Percentiles rank a stretch among this genome's conserved stretches.
phyloP scores from a whole-genome alignment of 208 protist genomes.

The Leishmania guyanensis region DNA sequence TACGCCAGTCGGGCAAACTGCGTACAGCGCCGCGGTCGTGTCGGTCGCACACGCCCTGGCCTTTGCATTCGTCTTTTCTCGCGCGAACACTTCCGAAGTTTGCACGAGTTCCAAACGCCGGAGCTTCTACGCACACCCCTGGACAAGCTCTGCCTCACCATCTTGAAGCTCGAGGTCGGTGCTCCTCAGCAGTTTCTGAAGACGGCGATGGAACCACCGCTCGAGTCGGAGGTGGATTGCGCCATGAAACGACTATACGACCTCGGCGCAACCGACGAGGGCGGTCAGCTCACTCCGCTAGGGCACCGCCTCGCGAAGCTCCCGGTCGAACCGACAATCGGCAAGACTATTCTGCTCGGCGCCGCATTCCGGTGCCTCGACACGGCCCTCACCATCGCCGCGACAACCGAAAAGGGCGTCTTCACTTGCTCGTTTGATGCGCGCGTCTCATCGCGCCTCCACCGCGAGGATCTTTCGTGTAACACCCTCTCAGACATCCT shows the following conservation, averaged over 20 bases:
- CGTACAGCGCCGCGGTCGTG: slow-evolving; percentile 94
- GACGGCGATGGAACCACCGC: slow-evolving; percentile 77
- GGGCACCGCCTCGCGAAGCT: slow-evolving; percentile 80
- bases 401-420: slow-evolving; percentile 57
- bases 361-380: slow-evolving; percentile 93
- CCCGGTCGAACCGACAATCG: slow-evolving; percentile 72
- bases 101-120: slow-evolving; percentile 92
- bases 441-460: slow-evolving; percentile 54
- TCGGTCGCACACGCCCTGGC: slow-evolving; percentile 93
- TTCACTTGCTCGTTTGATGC: slow-evolving; percentile 63
- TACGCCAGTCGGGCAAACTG: slow-evolving; percentile 90
- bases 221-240: slow-evolving; percentile 44
- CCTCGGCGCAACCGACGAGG: slow-evolving; percentile 78
- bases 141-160: slow-evolving; percentile 91
- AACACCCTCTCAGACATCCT: slow-evolving; percentile 85
- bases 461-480: slow-evolving; percentile 79
- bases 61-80: slow-evolving; percentile 95
- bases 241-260: slow-evolving; percentile 76
- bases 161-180: slow-evolving; percentile 66
- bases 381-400: slow-evolving; percentile 93
- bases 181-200: slow-evolving; percentile 76
- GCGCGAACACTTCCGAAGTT: slow-evolving; percentile 60
- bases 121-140: slow-evolving; percentile 95
- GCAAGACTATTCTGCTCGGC: slow-evolving; percentile 94
- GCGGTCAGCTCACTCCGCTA: slow-evolving; percentile 85